These are phyloP conservation scores for Penicillium sp. DNA, from an alignment of 2,329 filamentous ascomycete species.

Conservation along the genomic window DNA sequence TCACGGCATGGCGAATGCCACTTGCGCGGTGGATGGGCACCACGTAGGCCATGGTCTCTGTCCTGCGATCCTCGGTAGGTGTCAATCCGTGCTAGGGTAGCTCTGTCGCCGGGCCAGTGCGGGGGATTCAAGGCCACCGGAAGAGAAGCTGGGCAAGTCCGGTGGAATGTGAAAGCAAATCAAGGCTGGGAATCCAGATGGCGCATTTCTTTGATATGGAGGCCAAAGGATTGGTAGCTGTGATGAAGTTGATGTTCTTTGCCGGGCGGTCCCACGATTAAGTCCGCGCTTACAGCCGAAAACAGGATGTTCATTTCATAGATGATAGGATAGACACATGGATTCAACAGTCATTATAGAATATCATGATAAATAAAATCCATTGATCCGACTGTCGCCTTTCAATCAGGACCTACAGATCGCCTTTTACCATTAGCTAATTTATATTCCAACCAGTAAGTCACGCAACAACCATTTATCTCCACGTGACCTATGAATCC, in stretches of 20 bases:
- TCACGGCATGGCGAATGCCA: slow-evolving; percentile 85
- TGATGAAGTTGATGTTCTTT: slow-evolving; percentile 3
- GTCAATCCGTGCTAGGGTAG: slow-evolving; percentile 10
- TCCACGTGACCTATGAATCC: too few relatives aligned
- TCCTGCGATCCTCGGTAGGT: background rate
- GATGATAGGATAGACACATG: background rate
- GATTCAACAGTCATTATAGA: background rate
- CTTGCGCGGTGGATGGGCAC: slow-evolving; percentile 91
- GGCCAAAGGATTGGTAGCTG: slow-evolving; percentile 2
- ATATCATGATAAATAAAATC: background rate
- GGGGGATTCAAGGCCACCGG: background rate
- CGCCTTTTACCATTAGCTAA: too few relatives aligned
- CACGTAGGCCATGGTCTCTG: slow-evolving; percentile 77
- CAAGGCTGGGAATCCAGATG: slow-evolving; percentile 1
- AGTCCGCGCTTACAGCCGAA: slow-evolving; percentile 22
- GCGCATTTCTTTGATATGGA: slow-evolving; percentile 6
- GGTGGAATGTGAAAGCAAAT: background rate
- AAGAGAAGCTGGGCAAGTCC: background rate
- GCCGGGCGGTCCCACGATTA: slow-evolving; percentile 18
- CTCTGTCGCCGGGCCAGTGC: slow-evolving; percentile 6
- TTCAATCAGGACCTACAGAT: too few relatives aligned
- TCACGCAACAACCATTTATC: too few relatives aligned
- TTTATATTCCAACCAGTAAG: too few relatives aligned
- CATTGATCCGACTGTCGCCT: too few relatives aligned
- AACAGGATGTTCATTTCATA: slow-evolving; percentile 5